phyloP scores from a whole-genome alignment of 139 green algal genomes.

The Ulvella scutata region DNA sequence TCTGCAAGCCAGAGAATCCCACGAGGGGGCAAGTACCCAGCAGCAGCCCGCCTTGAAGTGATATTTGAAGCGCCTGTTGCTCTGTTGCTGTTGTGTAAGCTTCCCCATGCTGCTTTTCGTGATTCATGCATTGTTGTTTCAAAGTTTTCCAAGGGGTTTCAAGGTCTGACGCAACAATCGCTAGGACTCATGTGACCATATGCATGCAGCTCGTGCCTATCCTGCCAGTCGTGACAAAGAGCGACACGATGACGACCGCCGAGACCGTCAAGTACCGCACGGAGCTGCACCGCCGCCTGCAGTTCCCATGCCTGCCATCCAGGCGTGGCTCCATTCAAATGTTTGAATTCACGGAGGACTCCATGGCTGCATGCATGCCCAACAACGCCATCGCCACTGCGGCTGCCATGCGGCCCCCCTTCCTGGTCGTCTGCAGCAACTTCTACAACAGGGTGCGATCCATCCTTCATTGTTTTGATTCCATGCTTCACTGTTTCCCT shows the following conservation, averaged over 20 bases:
- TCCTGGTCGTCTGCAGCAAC: conserved; percentile 38
- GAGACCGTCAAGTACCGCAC: conserved; percentile 37
- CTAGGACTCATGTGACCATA: too few relatives aligned
- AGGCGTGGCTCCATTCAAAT: conserved; percentile 46
- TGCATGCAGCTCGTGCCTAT: conserved; percentile 34
- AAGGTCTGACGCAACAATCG: too few relatives aligned
- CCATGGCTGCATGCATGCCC: conserved; percentile 13
- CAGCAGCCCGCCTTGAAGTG: too few relatives aligned
- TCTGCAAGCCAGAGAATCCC: too few relatives aligned
- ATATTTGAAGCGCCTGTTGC: too few relatives aligned
- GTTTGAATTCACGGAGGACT: conserved; percentile 58
- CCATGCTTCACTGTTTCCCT: background rate
- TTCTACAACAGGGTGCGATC: conserved; percentile 7
- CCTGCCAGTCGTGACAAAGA: conserved; percentile 55
- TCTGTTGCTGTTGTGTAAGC: too few relatives aligned
- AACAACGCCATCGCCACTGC: background rate
- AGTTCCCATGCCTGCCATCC: conserved; percentile 18
- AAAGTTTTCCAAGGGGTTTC: too few relatives aligned
- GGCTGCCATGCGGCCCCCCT: conserved; percentile 19
- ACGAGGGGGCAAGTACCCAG: too few relatives aligned
- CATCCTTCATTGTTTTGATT: too few relatives aligned
- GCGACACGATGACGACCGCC: conserved; percentile 59
- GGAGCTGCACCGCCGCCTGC: conserved; percentile 41
- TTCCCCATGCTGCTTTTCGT: too few relatives aligned
- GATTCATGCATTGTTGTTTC: too few relatives aligned